phyloP scores from a whole-genome alignment of 805 yeast genomes.

The Cyberlindnera bimundalis region DNA sequence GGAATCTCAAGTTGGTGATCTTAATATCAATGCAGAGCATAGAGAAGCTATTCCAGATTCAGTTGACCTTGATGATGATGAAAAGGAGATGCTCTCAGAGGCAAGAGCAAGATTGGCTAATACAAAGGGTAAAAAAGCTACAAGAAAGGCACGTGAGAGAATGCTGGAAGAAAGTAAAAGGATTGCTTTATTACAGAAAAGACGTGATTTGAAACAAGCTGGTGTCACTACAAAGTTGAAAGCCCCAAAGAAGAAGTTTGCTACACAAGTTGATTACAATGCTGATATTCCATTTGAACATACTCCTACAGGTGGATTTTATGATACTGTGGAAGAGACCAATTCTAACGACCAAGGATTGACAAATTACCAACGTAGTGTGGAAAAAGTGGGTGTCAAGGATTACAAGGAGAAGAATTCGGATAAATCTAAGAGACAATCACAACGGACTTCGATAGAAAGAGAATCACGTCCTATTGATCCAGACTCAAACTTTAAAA shows the following conservation, averaged over 20 bases:
- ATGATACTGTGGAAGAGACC: slow-evolving; percentile 63
- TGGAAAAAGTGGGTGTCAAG: slow-evolving; percentile 43
- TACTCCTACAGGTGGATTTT: slow-evolving; percentile 61
- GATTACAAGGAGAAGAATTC: slow-evolving; percentile 33
- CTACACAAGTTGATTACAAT: slow-evolving; percentile 73
- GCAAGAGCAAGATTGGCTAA: slow-evolving; percentile 89
- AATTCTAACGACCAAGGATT: slow-evolving; percentile 36
- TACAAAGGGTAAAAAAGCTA: slow-evolving; percentile 93
- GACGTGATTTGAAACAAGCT: slow-evolving; percentile 79
- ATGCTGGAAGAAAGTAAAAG: slow-evolving; percentile 75
- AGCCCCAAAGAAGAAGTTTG: slow-evolving; percentile 48
- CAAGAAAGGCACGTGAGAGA: slow-evolving; percentile 82
- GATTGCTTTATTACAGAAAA: slow-evolving; percentile 69
- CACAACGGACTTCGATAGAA: slow-evolving; percentile 22
- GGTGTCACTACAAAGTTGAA: slow-evolving; percentile 56
- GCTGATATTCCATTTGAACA: slow-evolving; percentile 80
- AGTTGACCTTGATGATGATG: slow-evolving; percentile 80
- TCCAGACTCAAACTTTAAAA: slow-evolving; percentile 13
- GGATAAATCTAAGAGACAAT: slow-evolving; percentile 28
- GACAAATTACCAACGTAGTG: slow-evolving; percentile 40
- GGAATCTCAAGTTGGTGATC: slow-evolving; percentile 44
- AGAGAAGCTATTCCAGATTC: slow-evolving; percentile 81
- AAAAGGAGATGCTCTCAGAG: slow-evolving; percentile 88
- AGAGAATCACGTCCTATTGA: slow-evolving; percentile 11
- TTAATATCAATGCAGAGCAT: slow-evolving; percentile 72